A percentile compares a stretch with the other conserved stretches of the same genome.
These are phyloP conservation scores for Colletotrichum graminicola DNA, from an alignment of 2,329 filamentous ascomycete genomes.

Conservation along the genomic window DNA sequence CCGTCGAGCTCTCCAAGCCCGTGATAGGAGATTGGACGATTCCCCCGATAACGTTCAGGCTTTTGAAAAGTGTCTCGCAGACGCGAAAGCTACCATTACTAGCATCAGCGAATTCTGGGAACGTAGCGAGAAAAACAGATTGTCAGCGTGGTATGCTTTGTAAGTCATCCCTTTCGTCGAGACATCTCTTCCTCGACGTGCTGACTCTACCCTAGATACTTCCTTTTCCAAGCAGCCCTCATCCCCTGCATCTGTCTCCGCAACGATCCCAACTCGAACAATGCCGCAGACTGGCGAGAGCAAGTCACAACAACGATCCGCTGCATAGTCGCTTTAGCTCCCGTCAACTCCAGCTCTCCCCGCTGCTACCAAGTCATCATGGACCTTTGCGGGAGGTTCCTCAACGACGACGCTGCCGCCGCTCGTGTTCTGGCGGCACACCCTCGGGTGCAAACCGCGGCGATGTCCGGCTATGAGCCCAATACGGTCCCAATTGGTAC, in stretches of 20 bases:
- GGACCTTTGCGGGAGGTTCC: conserved; percentile 55
- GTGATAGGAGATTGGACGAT: conserved; percentile 18
- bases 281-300: conserved; percentile 55
- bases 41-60: conserved; percentile 38
- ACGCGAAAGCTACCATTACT: conserved; percentile 56
- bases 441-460: not conserved
- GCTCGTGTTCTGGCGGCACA: conserved; percentile 1
- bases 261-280: conserved; percentile 53
- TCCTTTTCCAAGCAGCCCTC: conserved; percentile 62
- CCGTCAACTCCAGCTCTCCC: conserved; percentile 55
- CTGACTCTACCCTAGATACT: conserved; percentile 52
- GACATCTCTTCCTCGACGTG: not conserved
- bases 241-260: conserved; percentile 62
- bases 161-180: conserved; percentile 39
- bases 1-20: conserved; percentile 48
- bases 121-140: conserved; percentile 52
- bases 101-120: conserved; percentile 56
- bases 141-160: conserved; percentile 59
- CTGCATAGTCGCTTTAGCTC: conserved; percentile 53
- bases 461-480: not conserved
- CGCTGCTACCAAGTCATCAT: conserved; percentile 58
- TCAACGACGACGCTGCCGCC: conserved; percentile 43
- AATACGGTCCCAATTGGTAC: not conserved
- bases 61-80: conserved; percentile 52
- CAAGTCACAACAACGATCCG: conserved; percentile 55